These are phyloP conservation scores for Fusarium miscanthi DNA, from an alignment of 2,329 filamentous ascomycete species.

Conservation along the genomic window DNA sequence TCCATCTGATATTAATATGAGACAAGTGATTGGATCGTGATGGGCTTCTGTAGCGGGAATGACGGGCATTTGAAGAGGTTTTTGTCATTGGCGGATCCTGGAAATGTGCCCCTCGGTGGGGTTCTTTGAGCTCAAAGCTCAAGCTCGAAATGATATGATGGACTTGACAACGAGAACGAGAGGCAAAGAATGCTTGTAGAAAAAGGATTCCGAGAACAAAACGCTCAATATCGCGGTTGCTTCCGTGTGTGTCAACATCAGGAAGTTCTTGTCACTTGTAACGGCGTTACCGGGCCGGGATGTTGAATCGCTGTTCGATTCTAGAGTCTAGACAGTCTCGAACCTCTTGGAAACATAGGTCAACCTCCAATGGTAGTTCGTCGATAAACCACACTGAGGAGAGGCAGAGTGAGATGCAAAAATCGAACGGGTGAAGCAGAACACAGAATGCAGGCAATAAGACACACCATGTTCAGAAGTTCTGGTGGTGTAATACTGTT, in stretches of 20 bases:
- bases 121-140: conserved; percentile 19
- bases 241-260: conserved; percentile 9
- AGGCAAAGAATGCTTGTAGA: background rate
- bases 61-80: conserved; percentile 22
- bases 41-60: conserved; percentile 21
- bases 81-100: conserved; percentile 24
- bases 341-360: conserved; percentile 9
- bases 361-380: conserved; percentile 30
- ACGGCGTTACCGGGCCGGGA: conserved; percentile 36
- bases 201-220: background rate
- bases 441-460: background rate
- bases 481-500: background rate
- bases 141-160: conserved; percentile 19
- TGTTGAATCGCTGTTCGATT: conserved; percentile 3
- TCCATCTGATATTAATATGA: conserved; percentile 37
- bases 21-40: conserved; percentile 35
- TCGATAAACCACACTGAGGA: conserved; percentile 26
- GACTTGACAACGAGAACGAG: background rate
- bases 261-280: conserved; percentile 26
- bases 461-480: background rate
- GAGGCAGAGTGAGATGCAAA: background rate
- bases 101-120: conserved; percentile 39
- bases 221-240: background rate
- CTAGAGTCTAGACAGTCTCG: conserved; percentile 29
- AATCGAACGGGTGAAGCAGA: background rate